phyloP scores from a whole-genome alignment of 139 green algal species.

The Chlorella sorokiniana region DNA sequence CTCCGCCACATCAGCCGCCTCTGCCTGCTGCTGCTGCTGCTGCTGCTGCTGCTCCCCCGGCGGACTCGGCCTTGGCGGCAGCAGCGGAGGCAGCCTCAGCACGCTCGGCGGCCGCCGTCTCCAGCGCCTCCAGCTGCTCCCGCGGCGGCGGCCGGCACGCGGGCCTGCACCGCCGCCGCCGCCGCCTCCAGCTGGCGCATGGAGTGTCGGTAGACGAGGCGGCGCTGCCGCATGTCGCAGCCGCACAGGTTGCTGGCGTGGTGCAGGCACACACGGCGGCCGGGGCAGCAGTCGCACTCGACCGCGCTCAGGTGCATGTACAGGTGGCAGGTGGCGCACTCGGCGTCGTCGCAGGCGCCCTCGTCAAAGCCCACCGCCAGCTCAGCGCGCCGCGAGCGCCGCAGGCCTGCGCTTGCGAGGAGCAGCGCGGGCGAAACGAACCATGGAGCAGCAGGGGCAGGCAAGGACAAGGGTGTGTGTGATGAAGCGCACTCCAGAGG shows the following conservation, averaged over 20 bases:
- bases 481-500: too few relatives aligned
- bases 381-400: conserved; percentile 6
- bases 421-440: background rate
- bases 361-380: conserved; percentile 34
- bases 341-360: conserved; percentile 39
- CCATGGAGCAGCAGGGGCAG: background rate
- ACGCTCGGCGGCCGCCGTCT: conserved; percentile 2
- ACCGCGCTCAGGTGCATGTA: conserved; percentile 48
- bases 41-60: background rate
- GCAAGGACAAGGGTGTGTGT: too few relatives aligned
- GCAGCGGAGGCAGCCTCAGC: background rate
- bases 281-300: conserved; percentile 69
- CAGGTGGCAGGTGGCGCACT: conserved; percentile 59
- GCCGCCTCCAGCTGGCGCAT: conserved; percentile 59
- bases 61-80: background rate
- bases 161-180: background rate
- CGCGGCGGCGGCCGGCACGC: background rate
- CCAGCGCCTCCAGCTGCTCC: conserved; percentile 7
- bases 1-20: background rate
- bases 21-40: background rate
- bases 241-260: conserved; percentile 74
- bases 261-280: conserved; percentile 59
- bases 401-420: conserved; percentile 23
- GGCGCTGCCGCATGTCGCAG: conserved; percentile 52
- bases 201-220: conserved; percentile 73